Evolutionary conservation across 257 asterid species (phyloP), one percentile per base, ranked within the genome.

Genomic region (Paraleonurus japonicus): DNA sequence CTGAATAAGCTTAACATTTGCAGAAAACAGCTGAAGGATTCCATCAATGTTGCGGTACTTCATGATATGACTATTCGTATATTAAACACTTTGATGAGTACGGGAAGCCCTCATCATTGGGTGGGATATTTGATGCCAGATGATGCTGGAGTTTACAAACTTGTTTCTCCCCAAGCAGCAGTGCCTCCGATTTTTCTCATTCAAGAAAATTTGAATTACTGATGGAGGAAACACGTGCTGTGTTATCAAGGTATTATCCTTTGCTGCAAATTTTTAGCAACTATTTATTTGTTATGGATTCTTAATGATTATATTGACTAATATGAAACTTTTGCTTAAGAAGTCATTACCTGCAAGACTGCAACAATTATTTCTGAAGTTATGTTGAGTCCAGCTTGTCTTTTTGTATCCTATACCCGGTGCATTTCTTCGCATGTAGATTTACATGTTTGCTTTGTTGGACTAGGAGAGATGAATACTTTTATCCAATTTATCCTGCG

Each of bases 11-110:
- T 75, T 57, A 47, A 30, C 61, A 54, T 76, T 16, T 77, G 75
- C 94, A 90, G 97, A 61, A 84, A 82, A 62, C 88, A 88, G 76
- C 80, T 90, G 79, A 88, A 84, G 85, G 97, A 88, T 71, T 24
- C 79, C 75, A 86, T 88, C 83, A 79, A 73, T 74, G 76, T 70
- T 47, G 47, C 83, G 48, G 23, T 79, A 64, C 92, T 90, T 61
- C 91, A 75, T 55, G 89, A 86, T 70, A 83, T 81, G 16, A 62
- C 86, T 37, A 67, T 85, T 71, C 89, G 76, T 81, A 84, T 86
- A 72, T 59, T 90, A 73, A 82, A 82, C 76, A 76, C 73, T 19
- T 85, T 90, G 47, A 81, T 85, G 94, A 81, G 82, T 88, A 74
- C 11, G 63, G 85, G 91, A 3, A 82, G 85, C 73, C 94, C 94